Evolutionary conservation across 2,329 filamentous ascomycete species (phyloP), one percentile per base, ranked within the genome.

Genomic region (Parastagonospora nodorum): DNA sequence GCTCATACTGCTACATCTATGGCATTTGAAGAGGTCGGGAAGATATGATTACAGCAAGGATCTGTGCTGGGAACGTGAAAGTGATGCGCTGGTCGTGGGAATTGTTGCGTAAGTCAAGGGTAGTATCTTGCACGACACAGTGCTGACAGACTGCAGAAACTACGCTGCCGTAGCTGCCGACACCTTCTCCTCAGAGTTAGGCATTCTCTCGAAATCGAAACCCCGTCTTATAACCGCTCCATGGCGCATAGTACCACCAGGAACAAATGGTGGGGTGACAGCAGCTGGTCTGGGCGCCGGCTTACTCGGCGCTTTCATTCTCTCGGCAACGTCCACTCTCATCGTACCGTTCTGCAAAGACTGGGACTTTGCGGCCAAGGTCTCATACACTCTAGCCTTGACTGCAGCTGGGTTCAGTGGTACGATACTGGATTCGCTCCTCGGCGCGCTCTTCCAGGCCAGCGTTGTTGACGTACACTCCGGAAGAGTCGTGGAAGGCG

Each of bases 181-280:
- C 73, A 99, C 94, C 0, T 94, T 97, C 72, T 92, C 89, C 50
- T 96, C 92, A 9, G 94, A 99, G 77, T 85, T 99, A 15, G 94
- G 94, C 11, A 99, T 99, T 49, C 80, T 99, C 10, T 88, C 92
- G 6, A 84, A 81, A 51, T 82, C 82, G 19, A 78, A 84, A 38
- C 94, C 94, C 8, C 86, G 92, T 31, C 84, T 99, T 32, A 93
- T 99, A 69, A 97, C 91, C 4, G 92, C 89, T 11, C 85, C 82
- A 12, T 81, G 94, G 66, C 87, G 89, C 51, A 82, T 84, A 57
- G 94, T 97, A 0, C 92, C 94, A 0, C 88, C 84, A 1, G 94
- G 94, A 42, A 97, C 94, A 36, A 99, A 99, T 69, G 94, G 94
- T 29, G 94, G 93, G 12, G 90, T 99, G 8, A 95, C 91, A 0